Evolutionary conservation across 495 filamentous ascomycete genomes (phyloP), one percentile per base, ranked within the genome.

Genomic region (Hypoxylon subgilvum): DNA sequence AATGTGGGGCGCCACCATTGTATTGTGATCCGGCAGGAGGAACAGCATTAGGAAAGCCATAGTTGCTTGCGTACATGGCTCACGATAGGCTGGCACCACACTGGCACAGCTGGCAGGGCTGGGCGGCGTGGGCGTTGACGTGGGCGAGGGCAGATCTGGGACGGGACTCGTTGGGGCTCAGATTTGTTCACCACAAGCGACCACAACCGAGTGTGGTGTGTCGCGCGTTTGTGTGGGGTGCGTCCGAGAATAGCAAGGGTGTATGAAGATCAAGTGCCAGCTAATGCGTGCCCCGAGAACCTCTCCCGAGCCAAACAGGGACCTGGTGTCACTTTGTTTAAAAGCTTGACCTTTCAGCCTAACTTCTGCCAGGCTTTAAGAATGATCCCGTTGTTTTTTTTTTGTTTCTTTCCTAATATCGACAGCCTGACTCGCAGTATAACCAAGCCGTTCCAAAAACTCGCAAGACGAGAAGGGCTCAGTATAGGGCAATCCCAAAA

Each of bases 11-110:
- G 69, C 72, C 74, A 48, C 71, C 73, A 72, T 78, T 79, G 68
- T 77, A 80, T 52, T 62, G 67, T 53, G 63, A 64, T 65, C 64
- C 66, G 52, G 71, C 61, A 54, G 72, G 72, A 63, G 71, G 74
- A 69, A 69, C 67, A 66, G 71, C 66, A 72, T 78, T 79, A 59
- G 71, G 72, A 69, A 74, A 77, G 50, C 78, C 78, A 74, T 77
- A 79, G 59, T 71, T 72, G 63, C 71, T 63, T 56, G 72, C 70
- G 67, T 80, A 80, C 78, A 80, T 80, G 75, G 70, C 73, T 74
- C 65, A 65, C 60, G 66, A 67, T 66, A 67, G 64, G 64, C 64
- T 65, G 52, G 55, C 57, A 65, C 64, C 49, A 61, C 60, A 61
- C 65, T 65, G 50, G 61, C 48, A 63, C 67, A 70, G 67, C 67